Evolutionary conservation across 345 rosid genomes (phyloP).

Genomic region (Moricandia moricandioides): DNA sequence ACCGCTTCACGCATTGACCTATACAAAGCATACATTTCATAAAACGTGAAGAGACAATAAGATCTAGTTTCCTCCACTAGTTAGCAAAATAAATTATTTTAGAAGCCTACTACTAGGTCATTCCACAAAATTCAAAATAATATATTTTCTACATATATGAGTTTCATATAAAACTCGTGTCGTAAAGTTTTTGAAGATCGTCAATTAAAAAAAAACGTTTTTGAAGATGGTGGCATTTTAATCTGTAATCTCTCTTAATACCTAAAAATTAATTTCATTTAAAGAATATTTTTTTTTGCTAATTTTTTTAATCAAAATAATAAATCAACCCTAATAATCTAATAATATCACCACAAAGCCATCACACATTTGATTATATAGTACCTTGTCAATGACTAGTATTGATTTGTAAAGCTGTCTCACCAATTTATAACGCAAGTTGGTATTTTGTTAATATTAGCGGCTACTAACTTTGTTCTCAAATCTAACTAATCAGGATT

Average conservation of each 20-base stretch:
- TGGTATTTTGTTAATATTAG: slow-evolving; percentile 24
- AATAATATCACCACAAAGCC: no score
- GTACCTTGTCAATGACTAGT: background rate
- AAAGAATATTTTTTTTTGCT: background rate
- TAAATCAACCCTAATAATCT: background rate
- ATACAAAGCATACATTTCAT: background rate
- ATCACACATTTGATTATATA: background rate
- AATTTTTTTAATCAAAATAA: background rate
- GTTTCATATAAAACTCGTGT: background rate
- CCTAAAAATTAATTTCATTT: background rate
- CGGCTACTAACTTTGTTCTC: slow-evolving; percentile 7
- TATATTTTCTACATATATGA: background rate
- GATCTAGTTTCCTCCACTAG: background rate
- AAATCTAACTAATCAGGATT: slow-evolving; percentile 1
- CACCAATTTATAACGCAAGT: slow-evolving; percentile 23
- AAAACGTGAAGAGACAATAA: background rate
- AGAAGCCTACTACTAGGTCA: background rate
- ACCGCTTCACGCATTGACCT: slow-evolving; percentile 14
- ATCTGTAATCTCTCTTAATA: background rate
- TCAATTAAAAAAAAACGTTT: background rate
- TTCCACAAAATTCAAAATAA: background rate
- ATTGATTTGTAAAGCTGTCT: slow-evolving; percentile 12
- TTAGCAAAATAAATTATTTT: background rate
- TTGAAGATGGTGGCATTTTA: background rate
- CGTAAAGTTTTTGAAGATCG: background rate